A percentile compares a stretch with the other conserved stretches of the same genome.
Evolutionary conservation across 2,329 filamentous ascomycete species (phyloP).

Genomic region (Xylariaceae sp.): DNA sequence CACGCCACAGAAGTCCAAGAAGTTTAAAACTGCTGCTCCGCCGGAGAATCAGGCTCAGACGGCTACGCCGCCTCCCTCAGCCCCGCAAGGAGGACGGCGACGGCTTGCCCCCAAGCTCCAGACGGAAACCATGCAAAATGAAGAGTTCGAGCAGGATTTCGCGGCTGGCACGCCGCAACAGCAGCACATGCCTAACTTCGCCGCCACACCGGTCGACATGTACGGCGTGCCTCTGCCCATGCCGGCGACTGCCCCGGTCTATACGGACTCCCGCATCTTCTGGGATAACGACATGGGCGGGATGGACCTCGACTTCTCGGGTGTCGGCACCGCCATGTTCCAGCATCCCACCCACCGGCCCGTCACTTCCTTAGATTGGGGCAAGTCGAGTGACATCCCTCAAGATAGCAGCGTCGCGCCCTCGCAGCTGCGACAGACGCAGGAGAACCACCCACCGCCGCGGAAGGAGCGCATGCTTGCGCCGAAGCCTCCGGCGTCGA

Average conservation of each 20-base stretch:
- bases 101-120: conserved; percentile 42
- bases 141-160: conserved; percentile 47
- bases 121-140: conserved; percentile 48
- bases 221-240: conserved; percentile 56
- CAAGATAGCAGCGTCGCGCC: conserved; percentile 35
- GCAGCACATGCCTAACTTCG: conserved; percentile 39
- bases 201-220: conserved; percentile 44
- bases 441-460: conserved; percentile 28
- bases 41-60: conserved; percentile 40
- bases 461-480: conserved; percentile 40
- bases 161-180: conserved; percentile 36
- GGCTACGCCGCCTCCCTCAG: conserved; percentile 52
- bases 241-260: conserved; percentile 40
- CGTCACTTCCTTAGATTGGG: conserved; percentile 51
- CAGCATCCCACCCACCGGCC: conserved; percentile 35
- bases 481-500: conserved; percentile 39
- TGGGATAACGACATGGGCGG: conserved; percentile 51
- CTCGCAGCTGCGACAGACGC: conserved; percentile 19
- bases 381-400: conserved; percentile 46
- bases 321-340: conserved; percentile 37
- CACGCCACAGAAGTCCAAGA: conserved; percentile 33
- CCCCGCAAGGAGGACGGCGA: conserved; percentile 45
- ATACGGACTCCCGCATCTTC: conserved; percentile 36
- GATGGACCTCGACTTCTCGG: conserved; percentile 54
- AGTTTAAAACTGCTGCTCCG: conserved; percentile 34